A percentile compares a stretch with the other conserved stretches of the same genome.
Conservation (phyloP, 345 rosid genomes). For the Brassica cretica region DNA sequence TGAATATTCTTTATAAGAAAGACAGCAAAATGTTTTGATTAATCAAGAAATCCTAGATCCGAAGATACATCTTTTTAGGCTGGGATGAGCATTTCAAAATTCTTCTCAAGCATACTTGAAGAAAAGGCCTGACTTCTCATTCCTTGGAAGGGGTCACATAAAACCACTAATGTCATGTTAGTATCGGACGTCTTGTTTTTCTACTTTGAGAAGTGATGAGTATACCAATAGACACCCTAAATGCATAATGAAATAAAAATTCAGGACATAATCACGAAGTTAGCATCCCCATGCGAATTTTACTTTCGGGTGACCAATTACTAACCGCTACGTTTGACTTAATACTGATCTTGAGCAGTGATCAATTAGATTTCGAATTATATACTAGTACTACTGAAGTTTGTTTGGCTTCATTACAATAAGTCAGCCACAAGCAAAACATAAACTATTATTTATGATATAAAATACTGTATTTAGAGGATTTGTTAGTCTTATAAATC, state of each 20-base stretch:
- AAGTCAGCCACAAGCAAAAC: constrained; percentile 16
- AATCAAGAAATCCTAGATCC: not conserved
- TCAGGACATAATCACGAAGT: not conserved
- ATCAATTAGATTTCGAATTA: not conserved
- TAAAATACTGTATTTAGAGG: not conserved
- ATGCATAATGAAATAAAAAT: not conserved
- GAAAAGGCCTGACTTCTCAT: not conserved
- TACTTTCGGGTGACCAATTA: constrained; percentile 35
- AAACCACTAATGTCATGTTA: not conserved
- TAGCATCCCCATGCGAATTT: constrained; percentile 27
- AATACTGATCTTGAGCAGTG: not conserved
- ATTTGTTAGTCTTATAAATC: not conserved
- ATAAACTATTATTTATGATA: not conserved
- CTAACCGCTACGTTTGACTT: constrained; percentile 41
- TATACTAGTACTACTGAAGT: not conserved
- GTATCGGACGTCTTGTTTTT: not conserved
- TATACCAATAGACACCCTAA: not conserved
- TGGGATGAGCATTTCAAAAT: not conserved
- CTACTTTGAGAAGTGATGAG: not conserved
- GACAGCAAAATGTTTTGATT: not conserved
- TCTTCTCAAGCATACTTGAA: not conserved
- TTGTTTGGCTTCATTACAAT: constrained; percentile 9
- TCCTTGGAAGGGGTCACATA: not conserved
- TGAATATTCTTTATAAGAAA: not conserved
- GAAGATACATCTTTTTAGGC: not conserved